phyloP scores from a whole-genome alignment of 2,329 filamentous ascomycete species.

The Pestalotiopsis sp. region DNA sequence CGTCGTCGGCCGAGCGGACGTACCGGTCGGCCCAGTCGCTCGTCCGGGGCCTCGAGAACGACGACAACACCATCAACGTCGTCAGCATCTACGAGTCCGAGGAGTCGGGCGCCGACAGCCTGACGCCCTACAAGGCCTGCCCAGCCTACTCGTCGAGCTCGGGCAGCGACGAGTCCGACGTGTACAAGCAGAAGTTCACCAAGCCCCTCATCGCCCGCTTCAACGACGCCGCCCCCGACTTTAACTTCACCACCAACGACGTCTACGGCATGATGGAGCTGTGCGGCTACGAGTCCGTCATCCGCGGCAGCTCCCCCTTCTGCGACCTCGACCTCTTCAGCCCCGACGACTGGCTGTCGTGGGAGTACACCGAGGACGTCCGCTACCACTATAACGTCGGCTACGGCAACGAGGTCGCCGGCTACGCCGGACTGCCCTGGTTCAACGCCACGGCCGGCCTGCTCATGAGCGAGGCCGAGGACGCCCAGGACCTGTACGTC shows the following conservation, averaged over 20 bases:
- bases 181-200: slow-evolving; percentile 56
- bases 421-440: slow-evolving; percentile 65
- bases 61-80: slow-evolving; percentile 53
- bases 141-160: slow-evolving; percentile 59
- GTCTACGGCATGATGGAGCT: slow-evolving; percentile 67
- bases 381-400: slow-evolving; percentile 67
- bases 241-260: slow-evolving; percentile 65
- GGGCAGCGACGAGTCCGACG: slow-evolving; percentile 54
- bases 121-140: slow-evolving; percentile 67
- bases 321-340: slow-evolving; percentile 60
- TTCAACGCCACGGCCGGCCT: slow-evolving; percentile 59
- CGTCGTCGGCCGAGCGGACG: slow-evolving; percentile 63
- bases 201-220: slow-evolving; percentile 59
- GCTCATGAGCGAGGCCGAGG: slow-evolving; percentile 37
- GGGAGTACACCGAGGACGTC: slow-evolving; percentile 65
- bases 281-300: slow-evolving; percentile 66
- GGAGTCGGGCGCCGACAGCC: slow-evolving; percentile 56
- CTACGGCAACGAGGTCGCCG: slow-evolving; percentile 59
- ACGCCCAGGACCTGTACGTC: slow-evolving; percentile 60
- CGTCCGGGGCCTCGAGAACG: slow-evolving; percentile 54
- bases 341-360: slow-evolving; percentile 64
- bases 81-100: slow-evolving; percentile 57
- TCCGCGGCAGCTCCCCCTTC: slow-evolving; percentile 61
- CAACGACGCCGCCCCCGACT: slow-evolving; percentile 50
- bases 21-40: slow-evolving; percentile 58